A percentile compares a stretch with the other conserved stretches of the same genome.
phyloP scores from a whole-genome alignment of 352 stramenopile species.

The Globisporangium solare region DNA sequence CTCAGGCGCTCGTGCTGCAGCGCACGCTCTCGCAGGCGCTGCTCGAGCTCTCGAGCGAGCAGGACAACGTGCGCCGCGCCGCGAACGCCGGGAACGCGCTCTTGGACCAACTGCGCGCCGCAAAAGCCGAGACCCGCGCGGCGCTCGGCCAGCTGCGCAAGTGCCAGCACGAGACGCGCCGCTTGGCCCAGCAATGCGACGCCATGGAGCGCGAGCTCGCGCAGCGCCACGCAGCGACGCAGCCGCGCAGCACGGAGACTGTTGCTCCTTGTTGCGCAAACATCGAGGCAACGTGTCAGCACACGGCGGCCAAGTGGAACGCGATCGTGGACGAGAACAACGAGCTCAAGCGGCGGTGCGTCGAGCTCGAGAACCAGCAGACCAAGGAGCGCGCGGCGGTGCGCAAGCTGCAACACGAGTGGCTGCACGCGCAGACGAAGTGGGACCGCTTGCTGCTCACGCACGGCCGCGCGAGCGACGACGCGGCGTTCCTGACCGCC shows the following conservation, averaged over 20 bases:
- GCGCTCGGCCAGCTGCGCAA: slow-evolving; percentile 24
- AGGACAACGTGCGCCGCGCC: slow-evolving; percentile 41
- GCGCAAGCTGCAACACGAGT: slow-evolving; percentile 19
- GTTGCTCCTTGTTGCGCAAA: no score
- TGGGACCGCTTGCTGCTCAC: slow-evolving; percentile 5
- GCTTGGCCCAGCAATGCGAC: slow-evolving; percentile 22
- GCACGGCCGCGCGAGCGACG: slow-evolving; percentile 2
- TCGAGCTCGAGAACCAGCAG: slow-evolving; percentile 33
- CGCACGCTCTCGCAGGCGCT: slow-evolving; percentile 31
- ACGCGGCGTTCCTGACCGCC: slow-evolving; percentile 6
- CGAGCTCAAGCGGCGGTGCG: slow-evolving; percentile 34
- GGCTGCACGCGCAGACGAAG: slow-evolving; percentile 21
- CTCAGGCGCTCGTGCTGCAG: no score
- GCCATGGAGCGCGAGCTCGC: slow-evolving; percentile 21
- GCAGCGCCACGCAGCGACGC: slow-evolving; percentile 1
- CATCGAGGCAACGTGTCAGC: no score
- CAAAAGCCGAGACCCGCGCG: slow-evolving; percentile 20
- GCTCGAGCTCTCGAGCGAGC: slow-evolving; percentile 36
- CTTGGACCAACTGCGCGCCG: slow-evolving; percentile 31
- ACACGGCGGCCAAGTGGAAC: background rate
- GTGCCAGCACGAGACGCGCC: slow-evolving; percentile 21
- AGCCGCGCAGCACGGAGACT: background rate
- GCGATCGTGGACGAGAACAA: slow-evolving; percentile 14
- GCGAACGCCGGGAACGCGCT: slow-evolving; percentile 46
- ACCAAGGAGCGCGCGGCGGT: slow-evolving; percentile 20